Percentiles rank a stretch among this genome's conserved stretches.
phyloP scores from a whole-genome alignment of 176 grass and related monocot species.

The Saccharum spontaneum region DNA sequence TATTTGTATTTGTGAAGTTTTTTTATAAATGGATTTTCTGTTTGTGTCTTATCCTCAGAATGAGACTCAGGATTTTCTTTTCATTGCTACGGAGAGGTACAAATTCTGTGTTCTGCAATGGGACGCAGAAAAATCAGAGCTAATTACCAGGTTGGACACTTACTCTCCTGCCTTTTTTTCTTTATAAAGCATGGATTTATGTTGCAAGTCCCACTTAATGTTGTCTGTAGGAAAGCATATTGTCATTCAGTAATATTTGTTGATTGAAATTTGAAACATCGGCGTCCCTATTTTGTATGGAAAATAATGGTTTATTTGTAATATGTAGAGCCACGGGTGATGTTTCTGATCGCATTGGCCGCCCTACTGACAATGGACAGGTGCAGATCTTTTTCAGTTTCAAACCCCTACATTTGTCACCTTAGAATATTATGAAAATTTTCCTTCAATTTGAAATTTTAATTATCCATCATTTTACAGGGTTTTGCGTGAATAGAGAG shows the following conservation, averaged over 20 bases:
- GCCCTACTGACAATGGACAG: slow-evolving; percentile 98
- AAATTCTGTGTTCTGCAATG: slow-evolving; percentile 97
- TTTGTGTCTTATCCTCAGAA: slow-evolving; percentile 45
- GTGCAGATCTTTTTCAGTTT: slow-evolving; percentile 32
- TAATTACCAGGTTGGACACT: slow-evolving; percentile 79
- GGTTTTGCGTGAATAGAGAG: background rate
- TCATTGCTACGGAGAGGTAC: slow-evolving; percentile 91
- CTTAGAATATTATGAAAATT: background rate
- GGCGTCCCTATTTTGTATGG: background rate
- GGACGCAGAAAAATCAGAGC: slow-evolving; percentile 89
- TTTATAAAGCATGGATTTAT: background rate
- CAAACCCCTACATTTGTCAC: background rate
- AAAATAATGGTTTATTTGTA: slow-evolving; percentile 36
- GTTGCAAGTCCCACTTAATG: background rate
- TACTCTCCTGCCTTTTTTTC: background rate
- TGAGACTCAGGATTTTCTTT: slow-evolving; percentile 95
- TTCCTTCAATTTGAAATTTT: background rate
- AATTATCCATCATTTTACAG: slow-evolving; percentile 8
- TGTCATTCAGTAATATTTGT: background rate
- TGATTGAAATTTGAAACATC: slow-evolving; percentile 5
- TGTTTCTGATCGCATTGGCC: slow-evolving; percentile 98
- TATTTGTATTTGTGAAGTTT: background rate
- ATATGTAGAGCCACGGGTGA: slow-evolving; percentile 91
- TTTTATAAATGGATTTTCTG: slow-evolving; percentile 8
- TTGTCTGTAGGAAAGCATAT: slow-evolving; percentile 7